Conservation (phyloP, 352 stramenopile genomes). For the Thalassiosira livingstoniorum region DNA sequence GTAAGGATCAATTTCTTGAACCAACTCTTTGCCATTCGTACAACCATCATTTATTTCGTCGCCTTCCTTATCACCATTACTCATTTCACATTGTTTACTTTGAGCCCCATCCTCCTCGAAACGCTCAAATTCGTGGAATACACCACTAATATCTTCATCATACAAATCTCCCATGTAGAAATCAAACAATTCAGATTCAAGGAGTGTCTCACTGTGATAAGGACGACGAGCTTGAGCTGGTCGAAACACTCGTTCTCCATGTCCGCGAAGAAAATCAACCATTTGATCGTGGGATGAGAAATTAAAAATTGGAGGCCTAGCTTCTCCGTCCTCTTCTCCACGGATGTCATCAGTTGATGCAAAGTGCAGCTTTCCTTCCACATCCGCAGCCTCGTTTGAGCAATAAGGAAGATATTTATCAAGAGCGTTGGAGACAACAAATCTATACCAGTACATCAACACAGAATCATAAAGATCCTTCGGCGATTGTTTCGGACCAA, state of each 20-base stretch:
- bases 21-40: constrained; percentile 10
- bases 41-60: neutral
- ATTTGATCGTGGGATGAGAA: constrained; percentile 44
- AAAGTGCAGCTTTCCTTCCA: neutral
- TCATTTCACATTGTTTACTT: neutral
- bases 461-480: constrained; percentile 60
- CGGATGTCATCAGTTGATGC: neutral
- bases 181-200: constrained; percentile 47
- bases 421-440: constrained; percentile 41
- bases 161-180: constrained; percentile 39
- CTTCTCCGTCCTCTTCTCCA: constrained; percentile 4
- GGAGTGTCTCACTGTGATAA: constrained; percentile 13
- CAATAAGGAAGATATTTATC: neutral
- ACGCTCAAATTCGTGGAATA: constrained; percentile 32
- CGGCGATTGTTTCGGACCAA: constrained; percentile 45
- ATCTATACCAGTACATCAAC: constrained; percentile 65
- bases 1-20: constrained; percentile 60
- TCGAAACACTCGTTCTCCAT: constrained; percentile 40
- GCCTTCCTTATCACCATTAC: neutral
- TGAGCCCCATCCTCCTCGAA: constrained; percentile 25
- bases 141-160: constrained; percentile 30
- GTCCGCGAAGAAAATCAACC: constrained; percentile 35
- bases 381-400: neutral
- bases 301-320: constrained; percentile 41
- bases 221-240: constrained; percentile 30